These are phyloP conservation scores for Diaporthe sp. DNA, from an alignment of 2,329 filamentous ascomycete genomes.

Conservation along the genomic window DNA sequence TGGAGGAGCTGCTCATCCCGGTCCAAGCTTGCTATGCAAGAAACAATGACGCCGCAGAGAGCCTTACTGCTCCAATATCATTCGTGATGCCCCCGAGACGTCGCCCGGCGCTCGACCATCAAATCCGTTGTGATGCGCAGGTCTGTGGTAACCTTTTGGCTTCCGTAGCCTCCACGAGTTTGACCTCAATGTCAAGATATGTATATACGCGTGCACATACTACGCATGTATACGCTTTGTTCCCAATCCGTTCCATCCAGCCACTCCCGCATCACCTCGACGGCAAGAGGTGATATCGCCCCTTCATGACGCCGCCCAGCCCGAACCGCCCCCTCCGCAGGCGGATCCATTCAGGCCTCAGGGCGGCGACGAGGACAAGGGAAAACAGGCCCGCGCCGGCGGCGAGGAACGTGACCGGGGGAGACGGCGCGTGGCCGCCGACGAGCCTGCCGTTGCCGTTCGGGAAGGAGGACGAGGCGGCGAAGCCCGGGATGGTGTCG, in stretches of 20 bases:
- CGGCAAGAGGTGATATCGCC: slow-evolving; percentile 13
- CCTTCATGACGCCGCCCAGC: slow-evolving; percentile 18
- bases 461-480: background rate
- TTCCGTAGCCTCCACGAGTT: background rate
- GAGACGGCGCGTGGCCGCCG: background rate
- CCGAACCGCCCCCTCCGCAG: slow-evolving; percentile 29
- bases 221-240: background rate
- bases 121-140: fast-evolving
- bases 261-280: background rate
- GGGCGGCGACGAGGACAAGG: slow-evolving; percentile 1
- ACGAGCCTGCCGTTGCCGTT: background rate
- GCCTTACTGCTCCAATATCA: too few relatives aligned
- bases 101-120: background rate
- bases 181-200: background rate
- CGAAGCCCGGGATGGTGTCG: slow-evolving; percentile 11
- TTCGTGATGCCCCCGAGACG: background rate
- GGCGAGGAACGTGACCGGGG: slow-evolving; percentile 17
- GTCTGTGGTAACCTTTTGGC: background rate
- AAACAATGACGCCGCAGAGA: background rate
- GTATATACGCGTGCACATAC: background rate
- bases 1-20: too few relatives aligned
- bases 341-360: slow-evolving; percentile 31
- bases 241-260: background rate
- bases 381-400: slow-evolving; percentile 13
- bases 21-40: background rate